Conservation (phyloP, 192 early-diverging fungal genomes). For the Podila verticillata region DNA sequence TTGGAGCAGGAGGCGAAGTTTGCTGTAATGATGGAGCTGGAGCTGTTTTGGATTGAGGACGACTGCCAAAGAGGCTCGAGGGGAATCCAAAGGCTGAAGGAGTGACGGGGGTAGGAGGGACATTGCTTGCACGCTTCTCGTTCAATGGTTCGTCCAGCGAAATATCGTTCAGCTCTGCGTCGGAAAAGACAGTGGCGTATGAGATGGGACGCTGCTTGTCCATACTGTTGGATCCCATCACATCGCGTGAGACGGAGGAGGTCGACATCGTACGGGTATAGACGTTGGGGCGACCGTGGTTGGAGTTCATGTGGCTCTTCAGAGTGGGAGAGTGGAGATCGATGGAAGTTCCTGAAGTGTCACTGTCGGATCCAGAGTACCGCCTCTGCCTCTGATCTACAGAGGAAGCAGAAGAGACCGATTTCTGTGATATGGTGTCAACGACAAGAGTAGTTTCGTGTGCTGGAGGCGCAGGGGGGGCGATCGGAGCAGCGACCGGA, state of each 20-base stretch:
- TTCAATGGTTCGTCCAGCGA: conserved; percentile 47
- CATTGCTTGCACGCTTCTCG: conserved; percentile 31
- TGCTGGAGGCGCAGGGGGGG: neutral
- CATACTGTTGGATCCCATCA: neutral
- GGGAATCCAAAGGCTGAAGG: conserved; percentile 40
- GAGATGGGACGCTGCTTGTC: conserved; percentile 43
- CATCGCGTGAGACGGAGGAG: conserved; percentile 6
- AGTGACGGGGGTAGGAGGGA: conserved; percentile 26
- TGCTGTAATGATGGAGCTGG: conserved; percentile 8
- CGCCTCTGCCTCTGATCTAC: conserved; percentile 22
- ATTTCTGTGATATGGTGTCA: conserved; percentile 49
- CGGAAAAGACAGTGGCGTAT: conserved; percentile 48
- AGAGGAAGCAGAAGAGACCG: conserved; percentile 31
- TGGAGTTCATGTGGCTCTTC: conserved; percentile 10
- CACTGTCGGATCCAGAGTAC: conserved; percentile 39
- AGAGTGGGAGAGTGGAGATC: conserved; percentile 44
- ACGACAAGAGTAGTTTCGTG: conserved; percentile 8
- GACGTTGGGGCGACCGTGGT: conserved; percentile 5
- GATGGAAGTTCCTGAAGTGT: conserved; percentile 48
- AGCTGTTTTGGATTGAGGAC: conserved; percentile 4
- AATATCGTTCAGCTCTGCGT: conserved; percentile 56
- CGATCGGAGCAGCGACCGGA: no score
- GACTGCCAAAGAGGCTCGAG: conserved; percentile 28
- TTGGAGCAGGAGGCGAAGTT: conserved; percentile 7
- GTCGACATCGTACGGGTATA: conserved; percentile 29